Base-by-base conservation (phyloP, 257 asterid genomes). In the Linaria vulgaris region DNA sequence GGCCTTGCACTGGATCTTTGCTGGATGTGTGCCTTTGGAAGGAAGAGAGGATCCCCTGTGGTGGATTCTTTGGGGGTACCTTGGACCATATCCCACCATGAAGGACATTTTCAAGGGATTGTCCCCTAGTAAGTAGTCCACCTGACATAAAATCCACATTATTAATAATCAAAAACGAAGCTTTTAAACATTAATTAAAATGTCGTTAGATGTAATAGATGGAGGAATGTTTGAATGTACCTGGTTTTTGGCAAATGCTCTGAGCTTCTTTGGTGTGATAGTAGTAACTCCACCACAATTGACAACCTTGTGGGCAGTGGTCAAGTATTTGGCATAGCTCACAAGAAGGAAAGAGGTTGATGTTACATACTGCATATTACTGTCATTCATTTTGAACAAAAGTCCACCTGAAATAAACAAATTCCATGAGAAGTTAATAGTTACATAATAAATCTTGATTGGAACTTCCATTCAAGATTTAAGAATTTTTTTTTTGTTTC, bases 21-120 rank as follows among this genome's bases (percentile, higher is more conserved):
- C 72, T 4, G 95, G 96, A 66, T 87, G 96, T 8, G 63, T 52
- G 0, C 73, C 15, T 0, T 76, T 22, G 2, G 92, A 90, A 1
- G 99, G 97, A 21, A 94, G 85, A 1, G 99, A 94, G 13, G 99
- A 90, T 51, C 99, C 99, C 73, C 96, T 74, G 72, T 94, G 97
- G 82, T 94, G 99, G 80, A 94, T 87, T 73, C 96, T 80, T 41
- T 20, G 21, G 1, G 99, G 99, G 64, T 82, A 94, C 52, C 80
- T 74, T 1, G 86, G 63, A 11, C 99, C 99, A 12, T 94, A 94
- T 5, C 99, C 99, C 17, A 94, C 99, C 99, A 94, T 90, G 72
- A 73, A 94, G 11, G 99, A 94, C 95, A 94, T 90, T 51, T 64
- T 82, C 78, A 78, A 17, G 11, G 99, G 99, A 46, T 94, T 94